Evolutionary conservation across 495 filamentous ascomycete species (phyloP).

Genomic region (Neurospora sp.): DNA sequence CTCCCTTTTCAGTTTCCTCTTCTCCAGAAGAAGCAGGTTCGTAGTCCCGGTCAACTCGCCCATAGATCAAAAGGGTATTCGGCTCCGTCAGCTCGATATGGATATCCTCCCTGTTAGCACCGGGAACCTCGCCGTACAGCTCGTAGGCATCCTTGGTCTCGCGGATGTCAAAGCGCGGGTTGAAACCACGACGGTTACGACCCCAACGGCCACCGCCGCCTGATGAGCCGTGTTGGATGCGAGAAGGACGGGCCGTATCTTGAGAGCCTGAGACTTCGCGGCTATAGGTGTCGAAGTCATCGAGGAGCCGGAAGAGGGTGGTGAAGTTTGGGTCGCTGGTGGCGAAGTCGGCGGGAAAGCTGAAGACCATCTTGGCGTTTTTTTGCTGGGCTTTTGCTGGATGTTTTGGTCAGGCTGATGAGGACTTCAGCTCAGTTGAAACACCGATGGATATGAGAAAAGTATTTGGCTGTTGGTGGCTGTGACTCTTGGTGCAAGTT

Average conservation of each 20-base stretch:
- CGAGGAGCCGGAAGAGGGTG: constrained; percentile 62
- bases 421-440: not conserved
- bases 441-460: not conserved
- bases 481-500: not conserved
- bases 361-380: constrained; percentile 19
- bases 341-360: constrained; percentile 12
- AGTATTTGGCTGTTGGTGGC: not conserved
- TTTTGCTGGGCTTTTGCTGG: constrained; percentile 3
- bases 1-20: not conserved
- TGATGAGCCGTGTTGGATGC: not conserved
- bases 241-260: not conserved
- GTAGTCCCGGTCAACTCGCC: constrained; percentile 47
- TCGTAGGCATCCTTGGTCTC: constrained; percentile 55
- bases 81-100: constrained; percentile 69
- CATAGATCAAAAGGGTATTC: constrained; percentile 56
- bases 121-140: constrained; percentile 73
- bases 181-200: constrained; percentile 17
- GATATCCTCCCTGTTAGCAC: constrained; percentile 60
- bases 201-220: not conserved
- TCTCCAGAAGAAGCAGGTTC: not conserved
- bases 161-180: constrained; percentile 58
- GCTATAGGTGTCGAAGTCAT: constrained; percentile 52
- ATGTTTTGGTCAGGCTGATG: not conserved
- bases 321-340: constrained; percentile 35
- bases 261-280: constrained; percentile 14